phyloP scores from a whole-genome alignment of 495 filamentous ascomycete species.

The Podospora pseudopauciseta region DNA sequence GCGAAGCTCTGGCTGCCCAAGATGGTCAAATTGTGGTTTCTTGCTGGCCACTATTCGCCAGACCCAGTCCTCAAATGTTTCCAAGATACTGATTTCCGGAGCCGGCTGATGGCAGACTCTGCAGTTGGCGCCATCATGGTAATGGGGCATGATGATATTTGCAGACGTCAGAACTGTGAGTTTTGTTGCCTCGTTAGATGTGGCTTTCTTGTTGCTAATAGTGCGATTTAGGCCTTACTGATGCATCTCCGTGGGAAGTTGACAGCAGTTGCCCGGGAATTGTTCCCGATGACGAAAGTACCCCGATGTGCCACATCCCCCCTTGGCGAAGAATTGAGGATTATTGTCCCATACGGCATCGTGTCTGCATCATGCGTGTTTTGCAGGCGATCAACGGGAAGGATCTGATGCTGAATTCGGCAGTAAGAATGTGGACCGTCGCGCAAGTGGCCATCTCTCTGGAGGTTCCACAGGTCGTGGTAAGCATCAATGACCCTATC shows the following conservation, averaged over 20 bases:
- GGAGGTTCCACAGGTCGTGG: constrained; percentile 44
- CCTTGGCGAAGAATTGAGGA: constrained; percentile 41
- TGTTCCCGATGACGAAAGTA: constrained; percentile 14
- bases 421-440: constrained; percentile 61
- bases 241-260: constrained; percentile 15
- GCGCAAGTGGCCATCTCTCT: constrained; percentile 57
- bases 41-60: constrained; percentile 40
- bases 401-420: constrained; percentile 55
- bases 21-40: constrained; percentile 48
- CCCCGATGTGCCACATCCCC: constrained; percentile 12
- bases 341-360: constrained; percentile 59
- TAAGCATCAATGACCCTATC: constrained; percentile 19
- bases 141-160: constrained; percentile 36
- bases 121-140: constrained; percentile 25
- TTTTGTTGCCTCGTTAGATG: not conserved
- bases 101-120: constrained; percentile 25
- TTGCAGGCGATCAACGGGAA: constrained; percentile 51
- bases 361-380: constrained; percentile 57
- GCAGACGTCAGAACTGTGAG: constrained; percentile 21
- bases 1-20: constrained; percentile 56
- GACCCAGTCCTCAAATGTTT: constrained; percentile 22
- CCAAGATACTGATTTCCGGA: not conserved
- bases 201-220: not conserved
- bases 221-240: constrained; percentile 16
- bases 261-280: constrained; percentile 20